Base-by-base conservation (phyloP, 2,329 filamentous ascomycete species). In the Chaetomiaceae sp. region DNA sequence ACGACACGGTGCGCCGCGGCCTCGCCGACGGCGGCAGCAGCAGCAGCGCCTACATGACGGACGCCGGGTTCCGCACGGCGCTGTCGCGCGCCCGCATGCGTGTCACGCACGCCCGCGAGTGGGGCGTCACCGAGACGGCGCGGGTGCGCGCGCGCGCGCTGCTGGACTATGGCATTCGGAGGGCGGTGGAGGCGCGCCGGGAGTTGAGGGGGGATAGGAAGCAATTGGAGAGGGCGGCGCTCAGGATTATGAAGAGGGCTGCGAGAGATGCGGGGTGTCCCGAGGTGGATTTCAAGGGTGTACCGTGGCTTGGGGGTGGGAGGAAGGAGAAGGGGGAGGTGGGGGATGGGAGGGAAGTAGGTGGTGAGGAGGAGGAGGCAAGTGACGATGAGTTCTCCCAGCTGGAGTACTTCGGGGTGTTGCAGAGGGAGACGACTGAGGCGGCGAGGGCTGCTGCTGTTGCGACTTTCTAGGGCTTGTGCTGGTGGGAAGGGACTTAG, bases 231-330 rank as follows among this genome's bases (percentile, higher is more conserved):
- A 22, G 15, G 9, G 52, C 52, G 29, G 52, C 58, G 2, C 20
- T 66, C 3, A 32, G 46, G 12, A 62, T 66, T 14, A 64, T 66
- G 63, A 52, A 47, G 47, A 47, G 53, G 38, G 62, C 62, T 6
- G 62, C 60, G 10, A 37, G 55, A 11, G 60, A 62, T 30, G 58
- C 58, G 2, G 55, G 56, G 7, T 27, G 44, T 22, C 30, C 27
- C 19, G 48, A 52, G 14, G 58, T 58, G 4, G 52, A 60, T 19
- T 56, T 59, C 45, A 50, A 41, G 12, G 38, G 47, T 4, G 38
- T 56, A 12, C 45, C 55, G 1, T 58, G 54, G 52, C n/a, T 56
- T 38, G 49, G 43, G 10, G 40, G 48, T 26, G 14, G 33, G 34
- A 20, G 29, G 38, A 26, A 10, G 30, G 35, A 22, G 10, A 15